phyloP scores from a whole-genome alignment of 2,329 filamentous ascomycete species.

The Emmonsia crescens region DNA sequence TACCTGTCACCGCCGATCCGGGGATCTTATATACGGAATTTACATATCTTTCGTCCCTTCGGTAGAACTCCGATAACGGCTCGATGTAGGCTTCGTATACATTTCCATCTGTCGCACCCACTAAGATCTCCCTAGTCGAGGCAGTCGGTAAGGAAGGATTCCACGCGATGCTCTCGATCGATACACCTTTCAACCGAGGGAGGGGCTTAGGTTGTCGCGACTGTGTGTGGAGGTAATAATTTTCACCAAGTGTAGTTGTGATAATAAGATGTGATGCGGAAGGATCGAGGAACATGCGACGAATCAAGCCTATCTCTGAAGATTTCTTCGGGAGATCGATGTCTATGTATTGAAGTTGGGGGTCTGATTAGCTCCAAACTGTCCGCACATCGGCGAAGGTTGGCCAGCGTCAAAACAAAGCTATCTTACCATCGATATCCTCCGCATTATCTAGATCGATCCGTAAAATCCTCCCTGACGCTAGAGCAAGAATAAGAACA shows the following conservation, averaged over 20 bases:
- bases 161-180: constrained; percentile 87
- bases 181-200: constrained; percentile 70
- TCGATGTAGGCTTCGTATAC: constrained; percentile 95
- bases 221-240: constrained; percentile 95
- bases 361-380: not conserved
- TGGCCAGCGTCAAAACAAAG: not conserved
- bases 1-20: constrained; percentile 71
- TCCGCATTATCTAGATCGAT: constrained; percentile 90
- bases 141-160: constrained; percentile 86
- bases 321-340: constrained; percentile 93
- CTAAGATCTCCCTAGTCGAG: constrained; percentile 84
- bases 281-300: constrained; percentile 93
- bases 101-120: constrained; percentile 87
- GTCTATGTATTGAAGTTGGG: constrained; percentile 43
- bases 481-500: constrained; percentile 82
- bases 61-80: constrained; percentile 86
- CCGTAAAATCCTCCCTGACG: constrained; percentile 80
- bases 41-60: constrained; percentile 85
- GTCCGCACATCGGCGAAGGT: not conserved
- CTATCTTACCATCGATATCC: constrained; percentile 70
- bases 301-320: constrained; percentile 82
- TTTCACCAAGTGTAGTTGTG: constrained; percentile 83
- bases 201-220: constrained; percentile 77
- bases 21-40: constrained; percentile 72
- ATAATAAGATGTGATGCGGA: constrained; percentile 91